Evolutionary conservation across 2,329 filamentous ascomycete genomes (phyloP).

Genomic region (Parastagonospora nodorum): DNA sequence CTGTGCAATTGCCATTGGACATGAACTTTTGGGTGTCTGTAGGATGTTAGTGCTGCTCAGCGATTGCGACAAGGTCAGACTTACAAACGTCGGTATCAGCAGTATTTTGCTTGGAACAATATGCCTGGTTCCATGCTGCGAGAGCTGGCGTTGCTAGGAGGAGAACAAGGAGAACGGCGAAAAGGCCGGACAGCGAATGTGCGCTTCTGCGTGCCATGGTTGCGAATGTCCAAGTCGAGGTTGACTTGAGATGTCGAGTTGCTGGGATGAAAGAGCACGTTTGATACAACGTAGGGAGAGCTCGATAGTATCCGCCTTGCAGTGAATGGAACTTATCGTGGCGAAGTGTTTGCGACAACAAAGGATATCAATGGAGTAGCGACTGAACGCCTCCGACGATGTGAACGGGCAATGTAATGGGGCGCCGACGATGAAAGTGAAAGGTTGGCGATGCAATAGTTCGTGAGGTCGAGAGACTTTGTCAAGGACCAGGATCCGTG

Average conservation of each 20-base stretch:
- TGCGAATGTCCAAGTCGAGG: conserved; percentile 4
- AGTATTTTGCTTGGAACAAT: conserved; percentile 54
- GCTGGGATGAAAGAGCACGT: conserved; percentile 2
- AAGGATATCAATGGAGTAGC: conserved; percentile 18
- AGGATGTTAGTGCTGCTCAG: conserved; percentile 7
- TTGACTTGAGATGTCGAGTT: conserved; percentile 1
- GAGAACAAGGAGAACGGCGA: conserved; percentile 22
- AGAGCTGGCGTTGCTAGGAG: conserved; percentile 17
- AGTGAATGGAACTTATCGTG: conserved; percentile 14
- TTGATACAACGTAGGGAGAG: conserved; percentile 1
- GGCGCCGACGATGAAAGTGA: background rate
- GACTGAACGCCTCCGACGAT: conserved; percentile 30
- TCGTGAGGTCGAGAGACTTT: conserved; percentile 7
- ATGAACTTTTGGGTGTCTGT: conserved; percentile 52
- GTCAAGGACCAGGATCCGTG: conserved; percentile 1
- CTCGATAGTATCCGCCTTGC: background rate
- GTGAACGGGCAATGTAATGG: conserved; percentile 10
- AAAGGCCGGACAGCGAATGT: conserved; percentile 17
- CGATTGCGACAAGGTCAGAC: conserved; percentile 10
- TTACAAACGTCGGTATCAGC: conserved; percentile 43
- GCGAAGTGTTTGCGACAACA: conserved; percentile 5
- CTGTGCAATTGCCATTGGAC: conserved; percentile 71
- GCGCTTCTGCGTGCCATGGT: conserved; percentile 20
- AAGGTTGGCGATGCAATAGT: background rate
- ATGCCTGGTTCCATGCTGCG: conserved; percentile 35